Evolutionary conservation across 208 protist species (phyloP).

Genomic region (Leishmania arabica): DNA sequence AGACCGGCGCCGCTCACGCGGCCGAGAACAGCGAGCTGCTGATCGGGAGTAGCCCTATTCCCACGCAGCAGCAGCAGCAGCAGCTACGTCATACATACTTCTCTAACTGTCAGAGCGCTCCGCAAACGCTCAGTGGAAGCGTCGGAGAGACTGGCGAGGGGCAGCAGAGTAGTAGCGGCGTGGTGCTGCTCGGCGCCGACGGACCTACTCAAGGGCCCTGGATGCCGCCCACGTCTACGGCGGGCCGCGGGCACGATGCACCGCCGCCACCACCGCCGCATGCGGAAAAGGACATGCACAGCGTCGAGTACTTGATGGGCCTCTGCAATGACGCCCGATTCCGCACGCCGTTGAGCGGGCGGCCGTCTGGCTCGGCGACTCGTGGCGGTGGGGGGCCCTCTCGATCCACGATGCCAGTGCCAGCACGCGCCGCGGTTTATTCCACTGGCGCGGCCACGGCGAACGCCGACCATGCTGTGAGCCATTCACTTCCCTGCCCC

Average conservation of each 20-base stretch:
- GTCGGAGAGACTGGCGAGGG: background rate
- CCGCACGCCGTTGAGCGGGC: slow-evolving; percentile 48
- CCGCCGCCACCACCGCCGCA: background rate
- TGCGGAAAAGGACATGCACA: slow-evolving; percentile 26
- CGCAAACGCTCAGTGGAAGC: background rate
- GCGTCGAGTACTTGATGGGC: slow-evolving; percentile 62
- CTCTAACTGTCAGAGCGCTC: background rate
- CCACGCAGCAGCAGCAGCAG: slow-evolving; percentile 14
- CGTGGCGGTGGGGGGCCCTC: background rate
- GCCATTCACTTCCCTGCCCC: background rate
- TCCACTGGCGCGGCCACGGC: background rate
- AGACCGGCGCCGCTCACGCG: background rate
- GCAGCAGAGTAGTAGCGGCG: background rate
- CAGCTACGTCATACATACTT: background rate
- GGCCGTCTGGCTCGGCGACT: background rate
- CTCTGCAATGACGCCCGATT: slow-evolving; percentile 65
- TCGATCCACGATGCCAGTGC: background rate
- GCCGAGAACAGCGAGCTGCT: slow-evolving; percentile 13
- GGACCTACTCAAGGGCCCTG: slow-evolving; percentile 7
- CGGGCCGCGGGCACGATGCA: background rate
- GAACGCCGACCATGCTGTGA: background rate
- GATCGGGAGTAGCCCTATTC: slow-evolving; percentile 27
- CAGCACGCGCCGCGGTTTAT: background rate
- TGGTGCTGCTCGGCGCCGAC: slow-evolving; percentile 25
- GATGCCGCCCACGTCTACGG: background rate